A percentile compares a stretch with the other conserved stretches of the same genome.
phyloP scores from a whole-genome alignment of 2,329 filamentous ascomycete species.

The Cladosporium sp. region DNA sequence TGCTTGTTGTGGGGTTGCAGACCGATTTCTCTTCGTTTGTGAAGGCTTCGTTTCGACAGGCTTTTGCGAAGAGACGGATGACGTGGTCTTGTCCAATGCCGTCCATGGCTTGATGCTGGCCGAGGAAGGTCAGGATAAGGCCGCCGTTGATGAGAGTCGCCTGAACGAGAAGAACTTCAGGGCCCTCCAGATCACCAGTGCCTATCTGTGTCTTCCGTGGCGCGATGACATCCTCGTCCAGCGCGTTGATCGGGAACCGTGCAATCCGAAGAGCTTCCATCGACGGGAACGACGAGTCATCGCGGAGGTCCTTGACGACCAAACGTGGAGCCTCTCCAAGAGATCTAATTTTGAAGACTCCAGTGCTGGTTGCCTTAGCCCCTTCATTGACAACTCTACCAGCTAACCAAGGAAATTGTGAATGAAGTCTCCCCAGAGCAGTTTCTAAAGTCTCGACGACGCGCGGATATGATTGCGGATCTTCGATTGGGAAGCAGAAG shows the following conservation, averaged over 20 bases:
- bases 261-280: conserved; percentile 34
- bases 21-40: conserved; percentile 41
- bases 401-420: conserved; percentile 50
- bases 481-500: conserved; percentile 40
- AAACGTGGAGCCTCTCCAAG: conserved; percentile 38
- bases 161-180: conserved; percentile 19
- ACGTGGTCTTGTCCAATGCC: conserved; percentile 21
- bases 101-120: conserved; percentile 22
- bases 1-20: conserved; percentile 26
- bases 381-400: conserved; percentile 46
- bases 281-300: conserved; percentile 38
- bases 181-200: background rate
- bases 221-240: conserved; percentile 14
- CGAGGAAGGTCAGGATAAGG: conserved; percentile 20
- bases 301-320: conserved; percentile 46
- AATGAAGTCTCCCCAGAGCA: conserved; percentile 41
- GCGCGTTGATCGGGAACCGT: conserved; percentile 13
- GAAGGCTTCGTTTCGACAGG: conserved; percentile 19
- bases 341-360: conserved; percentile 44
- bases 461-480: conserved; percentile 24
- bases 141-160: conserved; percentile 21
- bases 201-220: conserved; percentile 9
- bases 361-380: conserved; percentile 31
- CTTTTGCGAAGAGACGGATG: conserved; percentile 21
- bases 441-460: conserved; percentile 25